These are phyloP conservation scores for Cordyceps militaris DNA, from an alignment of 2,329 filamentous ascomycete species.

Conservation along the genomic window DNA sequence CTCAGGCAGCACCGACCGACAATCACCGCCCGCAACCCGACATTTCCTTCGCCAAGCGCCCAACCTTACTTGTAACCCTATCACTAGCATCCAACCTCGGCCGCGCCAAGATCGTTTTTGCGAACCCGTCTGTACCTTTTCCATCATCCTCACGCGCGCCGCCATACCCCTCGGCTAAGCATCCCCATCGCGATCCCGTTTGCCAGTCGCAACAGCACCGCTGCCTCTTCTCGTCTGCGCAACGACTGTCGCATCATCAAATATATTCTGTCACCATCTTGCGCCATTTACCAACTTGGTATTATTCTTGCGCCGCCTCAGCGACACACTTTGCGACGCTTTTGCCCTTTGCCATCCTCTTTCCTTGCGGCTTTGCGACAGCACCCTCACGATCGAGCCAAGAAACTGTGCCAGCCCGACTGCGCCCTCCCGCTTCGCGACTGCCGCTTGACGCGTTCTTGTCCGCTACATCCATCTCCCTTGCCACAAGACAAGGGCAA, in stretches of 20 bases:
- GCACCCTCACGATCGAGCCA: neutral
- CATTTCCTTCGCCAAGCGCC: neutral
- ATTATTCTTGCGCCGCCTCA: neutral
- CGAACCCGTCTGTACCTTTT: neutral
- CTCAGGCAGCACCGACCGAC: neutral
- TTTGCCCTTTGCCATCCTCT: neutral
- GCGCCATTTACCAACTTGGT: neutral
- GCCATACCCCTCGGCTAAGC: neutral
- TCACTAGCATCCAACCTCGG: neutral
- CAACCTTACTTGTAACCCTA: too few species aligned
- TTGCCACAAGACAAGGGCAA: neutral
- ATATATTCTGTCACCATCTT: neutral
- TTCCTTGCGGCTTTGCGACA: neutral
- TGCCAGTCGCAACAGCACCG: neutral
- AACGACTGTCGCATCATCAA: neutral
- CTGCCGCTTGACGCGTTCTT: neutral
- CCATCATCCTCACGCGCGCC: neutral
- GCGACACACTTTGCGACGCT: neutral
- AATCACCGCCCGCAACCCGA: neutral
- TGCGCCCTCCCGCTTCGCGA: neutral
- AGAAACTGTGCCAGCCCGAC: conserved; percentile 1
- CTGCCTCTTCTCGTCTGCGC: neutral
- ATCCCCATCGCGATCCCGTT: conserved; percentile 1
- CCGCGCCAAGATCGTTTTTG: neutral
- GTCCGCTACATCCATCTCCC: neutral